phyloP scores from a whole-genome alignment of 495 filamentous ascomycete species.

The Trichodelitschia bisporula region DNA sequence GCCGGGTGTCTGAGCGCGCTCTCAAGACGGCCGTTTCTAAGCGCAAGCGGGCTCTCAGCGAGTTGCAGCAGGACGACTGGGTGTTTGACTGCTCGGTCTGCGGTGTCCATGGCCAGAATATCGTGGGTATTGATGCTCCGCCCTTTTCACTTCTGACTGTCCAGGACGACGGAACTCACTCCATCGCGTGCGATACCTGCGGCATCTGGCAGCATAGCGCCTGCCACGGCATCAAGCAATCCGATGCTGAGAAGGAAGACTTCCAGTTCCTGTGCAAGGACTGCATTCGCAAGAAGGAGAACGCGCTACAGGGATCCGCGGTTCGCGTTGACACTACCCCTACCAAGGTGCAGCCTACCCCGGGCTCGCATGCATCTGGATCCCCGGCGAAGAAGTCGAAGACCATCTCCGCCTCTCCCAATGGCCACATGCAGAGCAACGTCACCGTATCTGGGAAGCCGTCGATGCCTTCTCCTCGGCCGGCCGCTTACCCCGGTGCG shows the following conservation, averaged over 20 bases:
- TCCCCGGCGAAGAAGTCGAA: no score
- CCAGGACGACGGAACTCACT: conserved; percentile 75
- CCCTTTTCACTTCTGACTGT: conserved; percentile 6
- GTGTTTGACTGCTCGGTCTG: conserved; percentile 80
- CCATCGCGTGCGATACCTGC: conserved; percentile 84
- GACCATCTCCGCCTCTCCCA: no score
- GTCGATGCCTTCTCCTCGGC: no score
- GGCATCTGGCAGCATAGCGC: conserved; percentile 92
- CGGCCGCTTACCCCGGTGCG: no score
- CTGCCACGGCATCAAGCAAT: conserved; percentile 56
- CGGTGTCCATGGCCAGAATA: conserved; percentile 62
- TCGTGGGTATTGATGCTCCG: conserved; percentile 20
- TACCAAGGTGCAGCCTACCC: no score
- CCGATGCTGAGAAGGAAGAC: conserved; percentile 59
- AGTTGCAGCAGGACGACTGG: conserved; percentile 65
- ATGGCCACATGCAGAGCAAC: no score
- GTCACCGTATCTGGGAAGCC: no score
- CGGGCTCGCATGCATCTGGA: no score
- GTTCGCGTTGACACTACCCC: no score
- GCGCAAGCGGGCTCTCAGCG: conserved; percentile 45
- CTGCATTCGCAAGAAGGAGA: conserved; percentile 44
- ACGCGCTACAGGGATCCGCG: no score
- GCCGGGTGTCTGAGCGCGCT: conserved; percentile 52
- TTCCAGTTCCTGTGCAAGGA: conserved; percentile 72
- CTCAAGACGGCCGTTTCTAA: conserved; percentile 53